Conservation (phyloP, 768 basidiomycete genomes). For the Podaxis sp. region DNA sequence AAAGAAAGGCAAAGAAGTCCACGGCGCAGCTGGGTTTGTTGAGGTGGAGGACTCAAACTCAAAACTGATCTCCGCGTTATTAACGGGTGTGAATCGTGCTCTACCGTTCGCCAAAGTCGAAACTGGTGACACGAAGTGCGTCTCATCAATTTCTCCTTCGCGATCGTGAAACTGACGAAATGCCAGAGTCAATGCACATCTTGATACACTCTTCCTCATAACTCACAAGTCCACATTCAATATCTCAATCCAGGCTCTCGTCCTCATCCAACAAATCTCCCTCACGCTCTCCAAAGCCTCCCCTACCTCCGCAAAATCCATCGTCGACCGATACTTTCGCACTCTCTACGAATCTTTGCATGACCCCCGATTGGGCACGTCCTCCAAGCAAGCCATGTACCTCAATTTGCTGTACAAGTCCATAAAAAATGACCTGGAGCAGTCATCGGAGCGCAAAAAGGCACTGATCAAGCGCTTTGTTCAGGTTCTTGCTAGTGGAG, state of each 20-base stretch:
- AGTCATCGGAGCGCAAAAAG: conserved; percentile 58
- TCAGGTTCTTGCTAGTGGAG: conserved; percentile 72
- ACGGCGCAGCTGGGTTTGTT: conserved; percentile 64
- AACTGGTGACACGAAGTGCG: conserved; percentile 62
- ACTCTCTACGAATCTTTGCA: conserved; percentile 88
- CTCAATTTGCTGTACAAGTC: conserved; percentile 92
- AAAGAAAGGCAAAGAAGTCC: conserved; percentile 41
- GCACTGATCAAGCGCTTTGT: conserved; percentile 83
- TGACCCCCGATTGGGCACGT: conserved; percentile 75
- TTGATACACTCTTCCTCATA: conserved; percentile 92
- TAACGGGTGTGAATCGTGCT: conserved; percentile 95
- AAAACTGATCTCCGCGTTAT: conserved; percentile 82
- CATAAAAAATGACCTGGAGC: conserved; percentile 59
- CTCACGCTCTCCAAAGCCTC: conserved; percentile 46
- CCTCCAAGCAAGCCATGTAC: conserved; percentile 96
- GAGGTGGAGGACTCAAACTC: conserved; percentile 81
- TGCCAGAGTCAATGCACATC: conserved; percentile 75
- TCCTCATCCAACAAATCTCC: conserved; percentile 84
- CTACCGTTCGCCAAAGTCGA: conserved; percentile 89
- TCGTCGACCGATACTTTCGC: conserved; percentile 72
- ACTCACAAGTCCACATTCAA: conserved; percentile 97
- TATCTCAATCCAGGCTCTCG: conserved; percentile 89
- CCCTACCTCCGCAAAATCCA: conserved; percentile 41
- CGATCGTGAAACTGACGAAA: not conserved
- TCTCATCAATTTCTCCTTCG: conserved; percentile 11